Evolutionary conservation across 345 rosid genomes (phyloP).

Genomic region (Limnanthes douglasii): DNA sequence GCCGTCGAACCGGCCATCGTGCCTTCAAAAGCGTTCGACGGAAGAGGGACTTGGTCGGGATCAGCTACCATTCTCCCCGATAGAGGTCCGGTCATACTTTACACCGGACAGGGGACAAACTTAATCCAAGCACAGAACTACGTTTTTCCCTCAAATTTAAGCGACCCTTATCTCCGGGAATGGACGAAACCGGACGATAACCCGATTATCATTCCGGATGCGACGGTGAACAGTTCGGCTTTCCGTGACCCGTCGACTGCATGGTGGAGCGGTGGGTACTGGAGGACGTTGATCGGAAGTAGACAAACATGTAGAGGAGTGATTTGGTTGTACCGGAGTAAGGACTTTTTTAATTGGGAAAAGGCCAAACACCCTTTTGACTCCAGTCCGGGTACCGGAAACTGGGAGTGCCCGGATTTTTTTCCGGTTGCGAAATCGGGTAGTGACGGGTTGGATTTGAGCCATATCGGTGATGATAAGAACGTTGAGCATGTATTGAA

Average conservation of each 20-base stretch:
- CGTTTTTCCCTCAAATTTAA: slow-evolving; percentile 46
- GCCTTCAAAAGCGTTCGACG: slow-evolving; percentile 53
- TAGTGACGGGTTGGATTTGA: slow-evolving; percentile 13
- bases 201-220: slow-evolving; percentile 45
- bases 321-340: slow-evolving; percentile 39
- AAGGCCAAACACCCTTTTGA: slow-evolving; percentile 42
- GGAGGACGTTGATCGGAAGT: slow-evolving; percentile 53
- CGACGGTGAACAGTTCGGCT: slow-evolving; percentile 26
- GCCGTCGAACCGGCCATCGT: slow-evolving; percentile 50
- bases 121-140: slow-evolving; percentile 69
- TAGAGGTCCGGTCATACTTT: slow-evolving; percentile 46
- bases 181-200: slow-evolving; percentile 89
- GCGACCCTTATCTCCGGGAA: slow-evolving; percentile 60
- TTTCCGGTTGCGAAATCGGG: slow-evolving; percentile 31
- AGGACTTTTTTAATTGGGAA: slow-evolving; percentile 33
- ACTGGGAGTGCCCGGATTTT: slow-evolving; percentile 76
- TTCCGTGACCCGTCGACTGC: slow-evolving; percentile 82
- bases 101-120: slow-evolving; percentile 76
- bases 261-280: slow-evolving; percentile 49
- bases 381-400: slow-evolving; percentile 18
- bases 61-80: slow-evolving; percentile 58
- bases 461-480: slow-evolving; percentile 8
- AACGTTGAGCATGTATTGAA: slow-evolving; percentile 43
- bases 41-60: slow-evolving; percentile 81
- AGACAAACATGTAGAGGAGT: slow-evolving; percentile 35